Conservation (phyloP, 768 basidiomycete species). For the Leucocoprinus sp. region DNA sequence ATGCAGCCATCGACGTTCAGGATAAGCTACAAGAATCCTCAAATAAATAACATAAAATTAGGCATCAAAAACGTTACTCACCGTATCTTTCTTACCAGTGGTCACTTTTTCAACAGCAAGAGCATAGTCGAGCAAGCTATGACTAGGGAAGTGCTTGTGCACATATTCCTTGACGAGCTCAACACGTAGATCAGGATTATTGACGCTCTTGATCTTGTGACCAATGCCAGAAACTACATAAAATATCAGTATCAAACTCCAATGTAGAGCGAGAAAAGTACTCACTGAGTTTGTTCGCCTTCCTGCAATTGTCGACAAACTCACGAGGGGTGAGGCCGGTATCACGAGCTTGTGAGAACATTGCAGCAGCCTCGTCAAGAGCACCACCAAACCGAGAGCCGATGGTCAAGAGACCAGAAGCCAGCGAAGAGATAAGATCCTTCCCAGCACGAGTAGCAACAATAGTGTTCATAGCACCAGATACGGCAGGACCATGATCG, state of each 20-base stretch:
- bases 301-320: conserved; percentile 90
- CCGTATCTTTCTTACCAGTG: conserved; percentile 94
- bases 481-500: conserved; percentile 97
- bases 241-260: conserved; percentile 4
- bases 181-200: conserved; percentile 90
- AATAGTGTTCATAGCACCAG: conserved; percentile 99
- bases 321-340: conserved; percentile 94
- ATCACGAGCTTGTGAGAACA: conserved; percentile 91
- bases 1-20: conserved; percentile 96
- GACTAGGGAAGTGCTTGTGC: conserved; percentile 90
- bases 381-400: conserved; percentile 98
- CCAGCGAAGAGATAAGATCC: conserved; percentile 93
- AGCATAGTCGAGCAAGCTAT: conserved; percentile 88
- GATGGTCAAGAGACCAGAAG: conserved; percentile 94
- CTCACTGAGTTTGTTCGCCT: conserved; percentile 88
- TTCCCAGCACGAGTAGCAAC: conserved; percentile 99
- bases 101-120: conserved; percentile 97
- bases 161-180: conserved; percentile 96
- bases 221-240: conserved; percentile 87
- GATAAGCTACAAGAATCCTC: conserved; percentile 51
- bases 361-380: conserved; percentile 91
- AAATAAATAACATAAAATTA: not conserved
- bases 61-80: conserved; percentile 23
- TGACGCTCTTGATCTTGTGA: conserved; percentile 99
- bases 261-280: conserved; percentile 15